A percentile compares a stretch with the other conserved stretches of the same genome.
Conservation (phyloP, 2,329 filamentous ascomycete genomes). For the Epicoccum nigrum region DNA sequence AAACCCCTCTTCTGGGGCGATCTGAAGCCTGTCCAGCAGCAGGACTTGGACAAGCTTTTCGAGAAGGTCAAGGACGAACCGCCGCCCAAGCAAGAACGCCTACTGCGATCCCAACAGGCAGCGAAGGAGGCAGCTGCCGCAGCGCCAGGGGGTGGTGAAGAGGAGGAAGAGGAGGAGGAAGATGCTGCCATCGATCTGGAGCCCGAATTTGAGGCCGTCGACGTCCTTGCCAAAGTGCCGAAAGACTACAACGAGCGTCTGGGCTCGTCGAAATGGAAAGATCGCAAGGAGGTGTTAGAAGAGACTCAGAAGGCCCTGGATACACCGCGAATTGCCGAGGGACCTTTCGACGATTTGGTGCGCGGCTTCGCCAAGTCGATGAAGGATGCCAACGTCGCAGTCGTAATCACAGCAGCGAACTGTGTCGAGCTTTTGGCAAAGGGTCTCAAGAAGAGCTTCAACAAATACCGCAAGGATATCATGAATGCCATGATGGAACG, state of each 20-base stretch:
- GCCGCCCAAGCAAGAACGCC: constrained; percentile 84
- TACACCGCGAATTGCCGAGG: constrained; percentile 89
- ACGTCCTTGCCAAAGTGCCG: constrained; percentile 81
- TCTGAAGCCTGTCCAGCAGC: constrained; percentile 92
- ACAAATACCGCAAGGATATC: constrained; percentile 78
- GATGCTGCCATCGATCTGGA: constrained; percentile 73
- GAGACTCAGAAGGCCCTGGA: constrained; percentile 77
- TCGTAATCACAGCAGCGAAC: constrained; percentile 90
- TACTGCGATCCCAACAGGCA: constrained; percentile 87
- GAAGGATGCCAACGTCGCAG: constrained; percentile 98
- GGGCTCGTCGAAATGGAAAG: constrained; percentile 96
- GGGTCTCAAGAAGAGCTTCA: constrained; percentile 78
- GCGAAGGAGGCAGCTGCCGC: constrained; percentile 74
- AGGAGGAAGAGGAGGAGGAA: constrained; percentile 60
- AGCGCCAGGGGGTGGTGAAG: constrained; percentile 60
- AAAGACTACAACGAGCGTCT: constrained; percentile 82
- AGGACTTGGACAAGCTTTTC: constrained; percentile 90
- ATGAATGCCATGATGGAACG: constrained; percentile 93
- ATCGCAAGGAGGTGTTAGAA: constrained; percentile 92
- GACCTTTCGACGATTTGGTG: constrained; percentile 82
- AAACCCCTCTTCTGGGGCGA: constrained; percentile 98
- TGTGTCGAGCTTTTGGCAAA: constrained; percentile 90
- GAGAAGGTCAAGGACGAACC: constrained; percentile 90
- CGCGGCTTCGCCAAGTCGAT: constrained; percentile 90
- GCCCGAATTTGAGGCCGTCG: constrained; percentile 76